Base-by-base conservation (phyloP, 768 basidiomycete species). In the Suillus plorans region DNA sequence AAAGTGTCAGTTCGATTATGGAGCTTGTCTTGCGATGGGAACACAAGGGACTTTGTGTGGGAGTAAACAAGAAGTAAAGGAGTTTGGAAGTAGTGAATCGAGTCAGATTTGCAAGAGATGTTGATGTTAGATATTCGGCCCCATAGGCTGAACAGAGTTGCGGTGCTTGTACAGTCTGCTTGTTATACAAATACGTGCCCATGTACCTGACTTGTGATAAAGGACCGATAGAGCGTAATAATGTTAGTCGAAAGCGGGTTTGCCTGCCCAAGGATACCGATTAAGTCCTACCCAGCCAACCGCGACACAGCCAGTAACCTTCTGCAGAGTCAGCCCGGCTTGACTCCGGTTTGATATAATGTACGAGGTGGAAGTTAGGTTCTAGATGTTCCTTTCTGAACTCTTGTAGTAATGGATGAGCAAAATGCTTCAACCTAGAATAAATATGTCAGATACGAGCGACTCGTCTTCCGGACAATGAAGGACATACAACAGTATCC, bases 251-350 rank as follows among this genome's bases (percentile, higher is more conserved):
- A 52, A 31, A 31, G 28, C 50, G 22, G 2, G 18, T 20, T 20
- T 53, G 52, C 18, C 34, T 55, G 53, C 34, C 53, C 20, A 34
- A 36, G 20, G 53, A 55, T 55, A n/a, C 5, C 12, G 53, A 42
- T 42, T 10, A 42, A 3, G 58, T 31, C 58, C 41, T 59, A 28
- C 41, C 58, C 28, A 80, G 84, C 83, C 84, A 94, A 1, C 93
- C 93, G 56, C 86, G 80, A 72, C 95, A 97, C 10, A 97, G 79
- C 80, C 89, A 96, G 75, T 95, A 98, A 0, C 86, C 89, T 72
- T 98, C 96, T 36, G 86, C 83, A 1, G 92, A 94, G 64, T 89
- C 89, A 0, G 84, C 70, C 9, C 95, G 83, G 61, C 92, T 95
- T 0, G 92, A 85, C n/a, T 85, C 79, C 0, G 96, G 96, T 74